Conservation (phyloP, 1,284 basidiomycete species). For the Cryptococcus hybrid region DNA sequence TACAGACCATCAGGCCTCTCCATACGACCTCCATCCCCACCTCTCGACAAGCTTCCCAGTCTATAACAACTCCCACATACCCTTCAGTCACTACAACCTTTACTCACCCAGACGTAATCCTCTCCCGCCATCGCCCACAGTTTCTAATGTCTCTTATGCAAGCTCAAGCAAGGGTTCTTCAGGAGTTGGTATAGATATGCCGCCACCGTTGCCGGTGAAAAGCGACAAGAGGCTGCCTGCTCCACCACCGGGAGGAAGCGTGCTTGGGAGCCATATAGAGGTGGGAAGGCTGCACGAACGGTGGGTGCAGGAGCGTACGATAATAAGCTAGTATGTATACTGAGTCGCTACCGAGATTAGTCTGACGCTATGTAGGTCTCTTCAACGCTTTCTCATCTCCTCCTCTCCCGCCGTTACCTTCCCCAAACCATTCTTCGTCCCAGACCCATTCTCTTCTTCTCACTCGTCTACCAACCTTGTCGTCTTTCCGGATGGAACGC, state of each 20-base stretch:
- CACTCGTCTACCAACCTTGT: slow-evolving; percentile 20
- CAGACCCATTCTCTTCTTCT: not conserved
- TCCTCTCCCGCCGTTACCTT: slow-evolving; percentile 28
- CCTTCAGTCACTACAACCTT: not conserved
- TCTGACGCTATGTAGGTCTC: slow-evolving; percentile 31
- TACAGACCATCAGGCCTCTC: slow-evolving; percentile 13
- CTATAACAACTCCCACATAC: slow-evolving; percentile 9
- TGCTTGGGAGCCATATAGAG: slow-evolving; percentile 21
- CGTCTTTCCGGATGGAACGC: slow-evolving; percentile 41
- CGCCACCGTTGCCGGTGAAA: slow-evolving; percentile 24
- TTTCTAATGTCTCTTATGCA: slow-evolving; percentile 17
- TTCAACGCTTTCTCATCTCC: slow-evolving; percentile 43
- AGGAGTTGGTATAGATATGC: slow-evolving; percentile 3
- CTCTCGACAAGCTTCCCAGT: not conserved
- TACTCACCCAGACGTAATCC: slow-evolving; percentile 24
- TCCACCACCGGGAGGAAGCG: slow-evolving; percentile 5
- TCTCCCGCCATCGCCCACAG: slow-evolving; percentile 30
- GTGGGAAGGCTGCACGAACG: slow-evolving; percentile 23
- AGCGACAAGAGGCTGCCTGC: slow-evolving; percentile 24
- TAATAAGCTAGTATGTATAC: slow-evolving; percentile 36
- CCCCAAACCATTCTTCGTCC: not conserved
- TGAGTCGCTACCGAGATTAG: not conserved
- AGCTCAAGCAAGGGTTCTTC: slow-evolving; percentile 11
- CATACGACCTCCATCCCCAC: slow-evolving; percentile 23
- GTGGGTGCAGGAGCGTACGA: slow-evolving; percentile 35